phyloP scores from a whole-genome alignment of 352 stramenopile species.

The Pythium chondricola region DNA sequence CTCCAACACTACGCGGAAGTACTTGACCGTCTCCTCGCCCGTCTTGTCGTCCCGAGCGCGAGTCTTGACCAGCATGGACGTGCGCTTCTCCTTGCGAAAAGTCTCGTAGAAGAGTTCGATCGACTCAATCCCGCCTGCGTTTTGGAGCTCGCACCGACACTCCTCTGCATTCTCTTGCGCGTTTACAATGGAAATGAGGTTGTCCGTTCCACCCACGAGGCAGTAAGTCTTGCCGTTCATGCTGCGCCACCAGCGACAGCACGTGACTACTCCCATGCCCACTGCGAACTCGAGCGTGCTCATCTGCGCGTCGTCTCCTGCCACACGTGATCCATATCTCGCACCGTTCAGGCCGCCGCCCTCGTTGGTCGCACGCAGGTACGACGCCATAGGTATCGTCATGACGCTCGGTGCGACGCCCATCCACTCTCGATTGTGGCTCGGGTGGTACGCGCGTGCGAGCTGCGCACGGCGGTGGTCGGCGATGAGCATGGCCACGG shows the following conservation, averaged over 20 bases:
- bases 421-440: conserved; percentile 64
- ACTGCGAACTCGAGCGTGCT: conserved; percentile 74
- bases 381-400: conserved; percentile 80
- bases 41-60: conserved; percentile 3
- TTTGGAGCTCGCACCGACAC: conserved; percentile 72
- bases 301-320: conserved; percentile 78
- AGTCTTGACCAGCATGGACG: conserved; percentile 80
- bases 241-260: conserved; percentile 70
- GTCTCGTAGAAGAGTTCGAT: conserved; percentile 79
- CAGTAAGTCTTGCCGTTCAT: conserved; percentile 83
- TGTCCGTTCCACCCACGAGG: conserved; percentile 68
- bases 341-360: conserved; percentile 72
- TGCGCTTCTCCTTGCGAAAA: conserved; percentile 66
- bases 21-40: conserved; percentile 33
- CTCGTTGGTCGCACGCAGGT: conserved; percentile 75
- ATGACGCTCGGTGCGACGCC: conserved; percentile 63
- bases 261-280: conserved; percentile 64
- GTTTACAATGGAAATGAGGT: conserved; percentile 82
- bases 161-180: conserved; percentile 81
- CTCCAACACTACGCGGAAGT: conserved; percentile 81
- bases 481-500: conserved; percentile 53
- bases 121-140: conserved; percentile 50
- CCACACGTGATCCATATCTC: conserved; percentile 76
- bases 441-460: conserved; percentile 40
- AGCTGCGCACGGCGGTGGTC: conserved; percentile 52